A percentile compares a stretch with the other conserved stretches of the same genome.
These are phyloP conservation scores for Phytophthora quininea DNA, from an alignment of 352 stramenopile genomes.

Conservation along the genomic window DNA sequence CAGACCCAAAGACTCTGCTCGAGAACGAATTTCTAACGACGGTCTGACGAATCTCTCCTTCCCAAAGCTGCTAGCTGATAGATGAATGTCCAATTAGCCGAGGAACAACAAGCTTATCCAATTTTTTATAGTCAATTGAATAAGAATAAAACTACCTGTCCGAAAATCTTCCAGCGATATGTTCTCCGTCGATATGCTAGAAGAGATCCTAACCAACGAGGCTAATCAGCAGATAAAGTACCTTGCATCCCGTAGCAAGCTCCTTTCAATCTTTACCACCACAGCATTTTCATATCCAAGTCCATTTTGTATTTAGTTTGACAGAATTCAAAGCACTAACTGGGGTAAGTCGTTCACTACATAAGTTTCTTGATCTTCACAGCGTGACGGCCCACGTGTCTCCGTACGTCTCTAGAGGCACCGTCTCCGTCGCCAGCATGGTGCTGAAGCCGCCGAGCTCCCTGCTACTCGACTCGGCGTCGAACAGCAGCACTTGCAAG, in stretches of 20 bases:
- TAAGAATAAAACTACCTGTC: slow-evolving; percentile 1
- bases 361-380: slow-evolving; percentile 26
- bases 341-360: slow-evolving; percentile 4
- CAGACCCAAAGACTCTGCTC: neutral
- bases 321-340: slow-evolving; percentile 22
- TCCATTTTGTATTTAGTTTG: slow-evolving; percentile 40
- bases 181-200: no score
- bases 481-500: slow-evolving; percentile 46
- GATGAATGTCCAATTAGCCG: slow-evolving; percentile 2
- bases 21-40: no score
- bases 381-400: slow-evolving; percentile 36
- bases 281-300: slow-evolving; percentile 5
- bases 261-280: neutral
- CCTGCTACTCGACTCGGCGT: slow-evolving; percentile 23
- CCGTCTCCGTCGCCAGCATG: neutral
- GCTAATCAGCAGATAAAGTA: no score
- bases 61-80: neutral
- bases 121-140: slow-evolving; percentile 12
- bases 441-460: slow-evolving; percentile 1
- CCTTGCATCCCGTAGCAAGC: no score
- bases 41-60: no score
- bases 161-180: no score
- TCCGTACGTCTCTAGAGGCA: slow-evolving; percentile 8
- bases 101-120: slow-evolving; percentile 14
- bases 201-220: no score